phyloP scores from a whole-genome alignment of 176 grass and related monocot species.

The Raddia guianensis region DNA sequence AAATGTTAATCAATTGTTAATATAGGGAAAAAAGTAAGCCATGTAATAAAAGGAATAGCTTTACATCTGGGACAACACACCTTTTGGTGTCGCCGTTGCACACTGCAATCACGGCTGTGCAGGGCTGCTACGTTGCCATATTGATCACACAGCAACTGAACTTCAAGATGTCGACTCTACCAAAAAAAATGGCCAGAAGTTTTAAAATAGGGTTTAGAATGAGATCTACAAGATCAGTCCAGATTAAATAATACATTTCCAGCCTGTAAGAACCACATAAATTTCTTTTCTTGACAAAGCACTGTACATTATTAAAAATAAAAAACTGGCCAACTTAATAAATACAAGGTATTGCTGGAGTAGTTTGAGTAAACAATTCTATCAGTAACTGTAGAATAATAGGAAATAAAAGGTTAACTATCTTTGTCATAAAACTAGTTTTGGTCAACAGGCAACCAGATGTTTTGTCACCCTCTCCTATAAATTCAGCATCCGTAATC shows the following conservation, averaged over 20 bases:
- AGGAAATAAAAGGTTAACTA: not conserved
- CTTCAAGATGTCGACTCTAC: conserved; percentile 98
- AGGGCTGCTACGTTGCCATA: conserved; percentile 97
- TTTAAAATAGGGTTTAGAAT: conserved; percentile 18
- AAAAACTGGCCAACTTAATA: not conserved
- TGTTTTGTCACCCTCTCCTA: not conserved
- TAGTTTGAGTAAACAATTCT: not conserved
- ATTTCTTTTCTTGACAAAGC: not conserved
- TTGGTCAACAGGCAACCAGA: not conserved
- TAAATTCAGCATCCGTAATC: not conserved
- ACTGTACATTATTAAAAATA: not conserved
- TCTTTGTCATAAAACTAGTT: not conserved
- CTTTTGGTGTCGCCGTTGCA: conserved; percentile 98
- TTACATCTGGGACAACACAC: conserved; percentile 37
- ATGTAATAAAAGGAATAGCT: conserved; percentile 13
- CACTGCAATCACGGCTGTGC: conserved; percentile 98
- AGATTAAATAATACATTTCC: conserved; percentile 16
- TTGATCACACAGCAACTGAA: conserved; percentile 92
- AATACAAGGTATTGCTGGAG: not conserved
- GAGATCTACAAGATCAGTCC: conserved; percentile 2
- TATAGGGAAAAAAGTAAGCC: conserved; percentile 14
- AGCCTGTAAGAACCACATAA: not conserved
- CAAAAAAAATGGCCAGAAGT: conserved; percentile 14
- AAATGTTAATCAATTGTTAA: not conserved
- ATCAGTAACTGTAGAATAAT: not conserved